Evolutionary conservation across 148 eudicot species (phyloP), one percentile per base, ranked within the genome.

Genomic region (Amaranthus hypochondriacus): DNA sequence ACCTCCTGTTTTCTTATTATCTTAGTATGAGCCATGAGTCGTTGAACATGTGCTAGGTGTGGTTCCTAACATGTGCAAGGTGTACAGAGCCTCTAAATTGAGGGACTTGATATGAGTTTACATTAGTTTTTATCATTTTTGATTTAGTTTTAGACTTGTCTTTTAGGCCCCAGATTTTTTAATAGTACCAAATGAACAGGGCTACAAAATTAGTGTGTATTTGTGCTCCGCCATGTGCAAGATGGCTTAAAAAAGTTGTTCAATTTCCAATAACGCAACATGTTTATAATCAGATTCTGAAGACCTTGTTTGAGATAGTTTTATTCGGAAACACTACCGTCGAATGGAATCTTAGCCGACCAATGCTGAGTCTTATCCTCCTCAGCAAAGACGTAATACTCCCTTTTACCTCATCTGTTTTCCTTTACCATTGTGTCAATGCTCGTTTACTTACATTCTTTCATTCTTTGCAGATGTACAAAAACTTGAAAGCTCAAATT

Each of bases 351-450:
- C 87, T 94, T 70, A 87, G 90, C 83, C 86, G 86, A 76, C 88
- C 97, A 70, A 89, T 94, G 88, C 79, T 94, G 81, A 91, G 98
- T 79, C 84, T 92, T 79, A 88, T 94, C 78, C 93, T 94, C 49
- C 75, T 91, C 58, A 91, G 81, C 74, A 91, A 88, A 81, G 93
- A 94, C 87, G 98, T 94, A 79, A 72, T n/a, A 47, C 28, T 61
- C 39, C 54, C 57, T 28, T 54, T 54, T 42, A 14, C 48, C 74
- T 28, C 2, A 14, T 69, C 28, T 2, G 14, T 61, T 71, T 44
- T 71, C 3, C 55, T 71, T 15, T 14, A 18, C 28, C 11, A 42
- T 6, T 66, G 62, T 13, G 13, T n/a, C 7, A 21, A 49, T 28
- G 39, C 66, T 76, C 52, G 69, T 4, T 4, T 3, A 21, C 7